Evolutionary conservation across 75 land plant genomes (phyloP).

Genomic region (Sequoia sempervirens): DNA sequence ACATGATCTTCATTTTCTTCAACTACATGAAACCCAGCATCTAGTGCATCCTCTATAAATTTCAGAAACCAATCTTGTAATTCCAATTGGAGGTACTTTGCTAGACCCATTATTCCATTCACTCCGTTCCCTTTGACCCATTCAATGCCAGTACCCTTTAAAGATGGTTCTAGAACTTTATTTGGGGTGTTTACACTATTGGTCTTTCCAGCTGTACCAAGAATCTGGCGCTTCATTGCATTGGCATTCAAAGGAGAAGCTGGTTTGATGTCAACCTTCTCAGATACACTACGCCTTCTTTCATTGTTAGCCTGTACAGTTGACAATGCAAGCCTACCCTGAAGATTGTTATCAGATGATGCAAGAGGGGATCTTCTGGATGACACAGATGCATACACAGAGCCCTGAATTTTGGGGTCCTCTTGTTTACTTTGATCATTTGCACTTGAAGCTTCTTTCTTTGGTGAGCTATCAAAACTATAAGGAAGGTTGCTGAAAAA

Average conservation of each 20-base stretch:
- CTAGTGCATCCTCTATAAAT: conserved; percentile 77
- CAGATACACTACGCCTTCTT: conserved; percentile 7
- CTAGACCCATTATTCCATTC: conserved; percentile 56
- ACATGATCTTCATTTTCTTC: conserved; percentile 8
- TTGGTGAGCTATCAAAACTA: conserved; percentile 4
- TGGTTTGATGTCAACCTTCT: conserved; percentile 4
- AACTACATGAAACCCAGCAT: conserved; percentile 59
- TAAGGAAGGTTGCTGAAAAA: conserved; percentile 26
- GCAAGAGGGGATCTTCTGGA: neutral
- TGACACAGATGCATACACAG: neutral
- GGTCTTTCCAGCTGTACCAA: conserved; percentile 14
- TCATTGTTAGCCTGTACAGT: conserved; percentile 15
- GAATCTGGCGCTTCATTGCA: conserved; percentile 22
- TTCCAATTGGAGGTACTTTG: conserved; percentile 44
- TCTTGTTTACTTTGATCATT: conserved; percentile 7
- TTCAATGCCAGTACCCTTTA: neutral
- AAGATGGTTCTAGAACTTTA: neutral
- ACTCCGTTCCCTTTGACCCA: conserved; percentile 55
- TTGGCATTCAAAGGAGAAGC: conserved; percentile 22
- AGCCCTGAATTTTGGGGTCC: neutral
- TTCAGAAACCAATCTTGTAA: conserved; percentile 79
- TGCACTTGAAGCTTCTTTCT: neutral
- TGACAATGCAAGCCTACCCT: conserved; percentile 12
- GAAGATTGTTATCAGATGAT: neutral
- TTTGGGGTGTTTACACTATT: conserved; percentile 3